Evolutionary conservation across 2,329 filamentous ascomycete species (phyloP).

Genomic region (Trichoderma sp.): DNA sequence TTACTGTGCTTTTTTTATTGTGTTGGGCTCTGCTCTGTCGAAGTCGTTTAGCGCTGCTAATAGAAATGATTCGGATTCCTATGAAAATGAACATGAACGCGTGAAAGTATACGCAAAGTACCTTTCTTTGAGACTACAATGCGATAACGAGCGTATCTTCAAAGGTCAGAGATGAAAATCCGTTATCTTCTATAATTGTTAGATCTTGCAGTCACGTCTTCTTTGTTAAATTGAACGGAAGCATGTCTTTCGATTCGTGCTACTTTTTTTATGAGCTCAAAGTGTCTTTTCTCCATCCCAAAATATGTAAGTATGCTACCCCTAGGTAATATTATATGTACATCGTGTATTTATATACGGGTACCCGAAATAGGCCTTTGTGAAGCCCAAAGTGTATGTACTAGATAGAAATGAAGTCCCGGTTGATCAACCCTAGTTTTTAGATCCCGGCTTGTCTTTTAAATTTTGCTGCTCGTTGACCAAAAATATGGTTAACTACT

Average conservation of each 20-base stretch:
- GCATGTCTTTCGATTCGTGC: neutral
- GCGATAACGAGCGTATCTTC: too few species aligned
- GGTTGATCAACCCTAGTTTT: neutral
- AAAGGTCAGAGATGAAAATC: too few species aligned
- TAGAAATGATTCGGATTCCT: too few species aligned
- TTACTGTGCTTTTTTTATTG: too few species aligned
- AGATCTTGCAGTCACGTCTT: neutral
- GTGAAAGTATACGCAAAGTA: too few species aligned
- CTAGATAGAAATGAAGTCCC: neutral
- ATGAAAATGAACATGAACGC: too few species aligned
- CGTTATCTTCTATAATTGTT: too few species aligned
- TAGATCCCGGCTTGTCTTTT: neutral
- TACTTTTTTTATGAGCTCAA: neutral
- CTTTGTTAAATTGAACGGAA: neutral
- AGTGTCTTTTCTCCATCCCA: neutral
- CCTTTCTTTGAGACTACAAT: too few species aligned
- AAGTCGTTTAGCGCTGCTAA: too few species aligned
- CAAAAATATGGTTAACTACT: neutral
- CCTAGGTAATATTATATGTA: neutral
- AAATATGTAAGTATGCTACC: neutral
- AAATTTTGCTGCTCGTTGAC: neutral
- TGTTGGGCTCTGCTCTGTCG: too few species aligned
- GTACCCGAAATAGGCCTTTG: neutral
- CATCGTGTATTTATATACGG: neutral
- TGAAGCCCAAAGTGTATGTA: neutral